Percentiles rank a stretch among this genome's conserved stretches.
Evolutionary conservation across 768 basidiomycete species (phyloP).

Genomic region (Chalciporus piperatus): DNA sequence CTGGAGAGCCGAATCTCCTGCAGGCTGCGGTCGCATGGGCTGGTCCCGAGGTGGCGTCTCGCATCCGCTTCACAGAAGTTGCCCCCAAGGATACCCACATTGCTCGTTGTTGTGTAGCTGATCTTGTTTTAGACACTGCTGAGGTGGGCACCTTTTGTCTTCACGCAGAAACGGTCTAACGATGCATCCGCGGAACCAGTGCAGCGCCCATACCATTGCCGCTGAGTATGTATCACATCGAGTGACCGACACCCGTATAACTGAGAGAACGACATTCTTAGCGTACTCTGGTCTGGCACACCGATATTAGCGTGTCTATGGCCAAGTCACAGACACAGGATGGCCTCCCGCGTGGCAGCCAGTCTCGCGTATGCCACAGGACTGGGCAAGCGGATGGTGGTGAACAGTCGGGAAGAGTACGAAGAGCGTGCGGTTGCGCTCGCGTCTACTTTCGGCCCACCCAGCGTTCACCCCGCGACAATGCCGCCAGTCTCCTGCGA

Average conservation of each 20-base stretch:
- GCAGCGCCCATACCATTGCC: constrained; percentile 52
- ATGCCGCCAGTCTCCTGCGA: not conserved
- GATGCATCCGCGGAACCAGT: constrained; percentile 27
- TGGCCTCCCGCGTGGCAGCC: constrained; percentile 50
- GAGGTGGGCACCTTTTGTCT: constrained; percentile 34
- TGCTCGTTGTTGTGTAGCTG: constrained; percentile 43
- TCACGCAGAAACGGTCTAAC: not conserved
- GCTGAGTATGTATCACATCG: constrained; percentile 38
- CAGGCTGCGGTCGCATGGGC: constrained; percentile 44
- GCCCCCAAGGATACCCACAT: constrained; percentile 46
- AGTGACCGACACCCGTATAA: not conserved
- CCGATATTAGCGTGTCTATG: constrained; percentile 46
- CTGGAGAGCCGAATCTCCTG: constrained; percentile 45
- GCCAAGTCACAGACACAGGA: constrained; percentile 45
- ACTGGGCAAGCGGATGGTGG: constrained; percentile 47
- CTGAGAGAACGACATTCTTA: constrained; percentile 18
- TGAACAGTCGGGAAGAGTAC: constrained; percentile 41
- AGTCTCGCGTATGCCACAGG: constrained; percentile 48
- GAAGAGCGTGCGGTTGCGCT: constrained; percentile 44
- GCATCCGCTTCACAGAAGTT: constrained; percentile 49
- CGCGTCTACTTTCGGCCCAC: constrained; percentile 30
- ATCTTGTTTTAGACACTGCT: constrained; percentile 50
- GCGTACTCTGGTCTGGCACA: constrained; percentile 51
- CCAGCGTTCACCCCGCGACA: constrained; percentile 8
- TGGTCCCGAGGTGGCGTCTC: constrained; percentile 42